Evolutionary conservation across 192 early-diverging fungal species (phyloP), one percentile per base, ranked within the genome.

Genomic region (Coemansia sp.): DNA sequence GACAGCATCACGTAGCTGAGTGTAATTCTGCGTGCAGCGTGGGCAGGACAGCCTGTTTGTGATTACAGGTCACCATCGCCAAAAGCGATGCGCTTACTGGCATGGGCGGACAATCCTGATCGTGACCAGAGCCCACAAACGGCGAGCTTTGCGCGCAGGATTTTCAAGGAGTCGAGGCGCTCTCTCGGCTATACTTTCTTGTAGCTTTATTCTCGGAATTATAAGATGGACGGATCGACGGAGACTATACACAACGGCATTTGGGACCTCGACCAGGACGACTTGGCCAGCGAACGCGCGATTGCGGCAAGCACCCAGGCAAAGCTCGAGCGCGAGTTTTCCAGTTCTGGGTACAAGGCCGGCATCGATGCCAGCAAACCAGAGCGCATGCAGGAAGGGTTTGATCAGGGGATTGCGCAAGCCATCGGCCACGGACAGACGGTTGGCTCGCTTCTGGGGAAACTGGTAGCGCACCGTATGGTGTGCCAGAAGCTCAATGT

Each of bases 341-440:
- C 32, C 14, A 73, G 49, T 11, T 27, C 58, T 0, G 70, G 70
- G 2, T 73, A 73, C 55, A 62, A 58, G 21, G 56, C 57, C 26
- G 70, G 70, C 17, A 34, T 73, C 26, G 70, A 73, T 6, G 70
- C 63, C 14, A 59, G 59, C 39, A 66, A 66, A 32, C 23, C 31
- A 1, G 63, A 62, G 25, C 50, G 57, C 17, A 67, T 67, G 65
- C 64, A 75, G 36, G 53, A 56, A 2, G 60, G 60, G 2, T 67
- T 64, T 43, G 64, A 67, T 36, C 36, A 67, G 10, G 64, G 50
- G 0, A 22, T 75, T 19, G 55, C 58, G 19, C 31, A 53, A 3
- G 42, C 63, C 8, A 31, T 73, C 3, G 55, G 30, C 17, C 44
- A 63, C 5, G 64, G 65, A 5, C 61, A 49, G 17, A 35, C 39